Evolutionary conservation across 306 rosid genomes (phyloP).

Genomic region (Prunus davidiana): DNA sequence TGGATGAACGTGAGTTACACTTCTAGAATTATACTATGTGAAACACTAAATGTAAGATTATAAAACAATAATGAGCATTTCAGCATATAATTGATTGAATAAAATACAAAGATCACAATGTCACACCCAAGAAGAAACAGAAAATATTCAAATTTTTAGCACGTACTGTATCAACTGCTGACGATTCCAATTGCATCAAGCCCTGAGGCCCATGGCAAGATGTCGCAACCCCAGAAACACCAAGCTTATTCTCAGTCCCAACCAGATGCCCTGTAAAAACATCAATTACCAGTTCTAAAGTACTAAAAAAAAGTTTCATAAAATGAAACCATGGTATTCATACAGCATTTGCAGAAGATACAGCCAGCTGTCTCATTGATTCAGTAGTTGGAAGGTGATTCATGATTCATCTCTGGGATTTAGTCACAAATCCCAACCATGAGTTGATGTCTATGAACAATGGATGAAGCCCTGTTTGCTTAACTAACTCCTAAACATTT

Average conservation of each 20-base stretch:
- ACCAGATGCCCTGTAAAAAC: conserved; percentile 35
- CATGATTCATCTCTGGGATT: conserved; percentile 32
- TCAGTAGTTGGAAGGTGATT: conserved; percentile 29
- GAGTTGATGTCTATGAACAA: conserved; percentile 24
- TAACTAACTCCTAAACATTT: conserved; percentile 21
- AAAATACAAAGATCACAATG: neutral
- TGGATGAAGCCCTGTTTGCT: conserved; percentile 26
- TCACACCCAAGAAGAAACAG: neutral
- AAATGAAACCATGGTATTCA: conserved; percentile 12
- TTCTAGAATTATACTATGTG: neutral
- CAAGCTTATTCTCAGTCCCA: conserved; percentile 41
- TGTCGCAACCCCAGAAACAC: conserved; percentile 43
- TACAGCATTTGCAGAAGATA: conserved; percentile 40
- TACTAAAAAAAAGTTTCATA: conserved; percentile 3
- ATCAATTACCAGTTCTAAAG: conserved; percentile 21
- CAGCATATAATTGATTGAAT: neutral
- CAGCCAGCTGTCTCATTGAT: conserved; percentile 27
- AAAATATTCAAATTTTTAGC: neutral
- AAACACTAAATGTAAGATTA: neutral
- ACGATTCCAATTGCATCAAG: conserved; percentile 34
- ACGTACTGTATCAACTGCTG: conserved; percentile 48
- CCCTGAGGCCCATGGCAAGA: conserved; percentile 34
- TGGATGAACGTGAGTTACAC: neutral
- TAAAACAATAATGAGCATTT: neutral
- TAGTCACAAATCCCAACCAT: conserved; percentile 29